Conservation (phyloP, 768 basidiomycete species). For the Vishniacozyma victoriae region DNA sequence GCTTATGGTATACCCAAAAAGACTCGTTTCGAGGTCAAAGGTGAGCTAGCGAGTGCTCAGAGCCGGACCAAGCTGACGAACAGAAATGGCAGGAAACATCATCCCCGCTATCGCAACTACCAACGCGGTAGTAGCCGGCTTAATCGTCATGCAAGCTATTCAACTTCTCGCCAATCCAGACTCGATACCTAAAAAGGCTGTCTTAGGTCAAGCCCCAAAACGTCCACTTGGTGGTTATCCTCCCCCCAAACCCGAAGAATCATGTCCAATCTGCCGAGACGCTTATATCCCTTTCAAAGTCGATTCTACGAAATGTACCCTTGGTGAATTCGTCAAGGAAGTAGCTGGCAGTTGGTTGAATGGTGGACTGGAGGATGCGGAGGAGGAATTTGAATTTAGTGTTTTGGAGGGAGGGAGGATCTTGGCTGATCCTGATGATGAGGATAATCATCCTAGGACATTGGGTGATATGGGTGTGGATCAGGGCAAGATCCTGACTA, state of each 20-base stretch:
- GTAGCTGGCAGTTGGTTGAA: conserved; percentile 53
- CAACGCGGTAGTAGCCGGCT: conserved; percentile 91
- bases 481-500: conserved; percentile 77
- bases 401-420: conserved; percentile 73
- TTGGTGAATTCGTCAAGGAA: conserved; percentile 67
- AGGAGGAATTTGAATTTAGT: conserved; percentile 57
- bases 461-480: conserved; percentile 73
- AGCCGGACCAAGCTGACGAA: background rate
- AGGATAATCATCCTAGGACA: conserved; percentile 76
- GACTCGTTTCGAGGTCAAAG: conserved; percentile 96
- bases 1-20: conserved; percentile 84
- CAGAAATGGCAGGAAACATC: conserved; percentile 99
- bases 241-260: conserved; percentile 63
- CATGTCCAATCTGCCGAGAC: conserved; percentile 81
- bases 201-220: conserved; percentile 48
- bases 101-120: conserved; percentile 99
- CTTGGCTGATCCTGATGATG: conserved; percentile 87
- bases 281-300: conserved; percentile 69
- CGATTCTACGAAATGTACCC: conserved; percentile 62
- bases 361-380: conserved; percentile 2
- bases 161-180: conserved; percentile 65
- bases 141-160: conserved; percentile 88
- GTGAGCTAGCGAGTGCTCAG: conserved; percentile 48
- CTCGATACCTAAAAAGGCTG: conserved; percentile 42
- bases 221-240: conserved; percentile 64